phyloP scores from a whole-genome alignment of 176 grass and related monocot genomes.

The Cymbopogon citratus region DNA sequence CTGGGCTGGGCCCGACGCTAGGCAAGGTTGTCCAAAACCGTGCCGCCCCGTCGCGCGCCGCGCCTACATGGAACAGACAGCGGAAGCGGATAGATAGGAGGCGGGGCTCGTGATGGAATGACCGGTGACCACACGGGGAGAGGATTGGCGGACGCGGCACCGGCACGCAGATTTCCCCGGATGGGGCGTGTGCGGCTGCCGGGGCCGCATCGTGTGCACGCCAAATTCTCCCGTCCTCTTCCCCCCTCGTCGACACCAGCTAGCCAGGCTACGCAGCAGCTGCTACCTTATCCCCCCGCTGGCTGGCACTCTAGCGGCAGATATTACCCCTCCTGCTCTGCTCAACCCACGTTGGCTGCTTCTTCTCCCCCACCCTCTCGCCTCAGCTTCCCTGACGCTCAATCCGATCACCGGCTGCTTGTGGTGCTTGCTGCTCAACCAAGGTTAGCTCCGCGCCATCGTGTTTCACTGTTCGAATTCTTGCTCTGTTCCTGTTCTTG shows the following conservation, averaged over 20 bases:
- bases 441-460: not conserved
- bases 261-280: not conserved
- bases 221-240: constrained; percentile 16
- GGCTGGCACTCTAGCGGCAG: not conserved
- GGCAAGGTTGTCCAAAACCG: not conserved
- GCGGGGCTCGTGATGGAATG: not conserved
- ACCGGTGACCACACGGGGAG: constrained; percentile 22
- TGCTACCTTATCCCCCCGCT: constrained; percentile 27
- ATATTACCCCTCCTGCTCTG: not conserved
- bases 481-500: not conserved
- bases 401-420: not conserved
- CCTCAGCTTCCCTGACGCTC: not conserved
- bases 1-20: too few species aligned
- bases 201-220: constrained; percentile 36
- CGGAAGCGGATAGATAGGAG: not conserved
- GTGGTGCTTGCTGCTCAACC: not conserved
- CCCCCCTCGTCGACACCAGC: not conserved
- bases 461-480: not conserved
- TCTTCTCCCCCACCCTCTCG: not conserved
- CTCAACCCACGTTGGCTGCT: not conserved
- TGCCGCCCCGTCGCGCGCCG: constrained; percentile 19
- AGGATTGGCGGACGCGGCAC: not conserved
- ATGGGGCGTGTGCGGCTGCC: constrained; percentile 66
- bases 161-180: constrained; percentile 28
- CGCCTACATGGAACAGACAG: not conserved